phyloP scores from a whole-genome alignment of 805 yeast genomes.

The Nakazawaea holstii region DNA sequence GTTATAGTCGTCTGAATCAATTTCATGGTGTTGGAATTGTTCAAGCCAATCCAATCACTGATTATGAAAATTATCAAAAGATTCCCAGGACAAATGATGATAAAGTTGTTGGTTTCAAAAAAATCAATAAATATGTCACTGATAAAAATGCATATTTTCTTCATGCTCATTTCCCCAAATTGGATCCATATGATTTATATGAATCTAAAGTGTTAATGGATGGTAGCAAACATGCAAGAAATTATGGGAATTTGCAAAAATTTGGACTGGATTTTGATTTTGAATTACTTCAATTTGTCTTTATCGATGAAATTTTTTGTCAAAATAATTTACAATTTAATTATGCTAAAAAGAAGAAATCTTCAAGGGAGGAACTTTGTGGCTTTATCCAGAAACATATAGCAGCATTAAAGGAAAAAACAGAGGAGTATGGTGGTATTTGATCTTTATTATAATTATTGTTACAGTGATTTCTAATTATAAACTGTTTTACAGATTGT shows the following conservation, averaged over 20 bases:
- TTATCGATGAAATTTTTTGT: slow-evolving; percentile 37
- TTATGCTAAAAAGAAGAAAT: no score
- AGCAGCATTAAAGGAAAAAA: no score
- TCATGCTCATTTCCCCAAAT: slow-evolving; percentile 50
- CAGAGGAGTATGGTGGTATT: no score
- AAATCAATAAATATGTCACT: slow-evolving; percentile 16
- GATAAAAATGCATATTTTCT: slow-evolving; percentile 20
- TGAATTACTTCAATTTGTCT: slow-evolving; percentile 53
- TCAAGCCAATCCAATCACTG: slow-evolving; percentile 46
- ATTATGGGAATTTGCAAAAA: slow-evolving; percentile 22
- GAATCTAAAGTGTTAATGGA: slow-evolving; percentile 8
- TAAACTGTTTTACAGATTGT: no score
- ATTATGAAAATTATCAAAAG: slow-evolving; percentile 20
- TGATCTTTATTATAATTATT: no score
- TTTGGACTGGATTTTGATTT: slow-evolving; percentile 40
- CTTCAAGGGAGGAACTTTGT: no score
- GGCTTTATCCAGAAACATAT: no score
- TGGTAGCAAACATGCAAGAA: slow-evolving; percentile 30
- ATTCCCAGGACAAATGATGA: slow-evolving; percentile 14
- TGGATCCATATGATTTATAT: slow-evolving; percentile 34
- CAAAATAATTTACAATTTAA: no score
- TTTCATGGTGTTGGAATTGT: slow-evolving; percentile 55
- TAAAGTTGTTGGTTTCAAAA: slow-evolving; percentile 18
- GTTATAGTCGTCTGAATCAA: slow-evolving; percentile 26
- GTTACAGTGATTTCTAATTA: no score